Evolutionary conservation across 805 yeast genomes (phyloP).

Genomic region (Candida patagonica): DNA sequence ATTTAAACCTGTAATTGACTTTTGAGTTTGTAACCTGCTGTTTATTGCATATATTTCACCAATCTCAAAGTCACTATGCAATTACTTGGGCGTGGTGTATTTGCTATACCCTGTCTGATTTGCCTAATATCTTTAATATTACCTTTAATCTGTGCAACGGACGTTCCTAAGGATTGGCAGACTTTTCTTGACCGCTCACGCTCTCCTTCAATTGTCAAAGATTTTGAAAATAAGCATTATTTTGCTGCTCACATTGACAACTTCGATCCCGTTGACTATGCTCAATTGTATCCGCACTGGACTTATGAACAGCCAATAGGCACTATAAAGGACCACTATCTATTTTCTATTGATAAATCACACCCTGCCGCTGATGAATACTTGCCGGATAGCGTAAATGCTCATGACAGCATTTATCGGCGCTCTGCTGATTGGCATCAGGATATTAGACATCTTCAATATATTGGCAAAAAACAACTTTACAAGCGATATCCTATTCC

Average conservation of each 20-base stretch:
- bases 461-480: constrained; percentile 7
- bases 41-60: too few relatives aligned
- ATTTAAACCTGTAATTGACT: too few relatives aligned
- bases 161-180: constrained; percentile 9
- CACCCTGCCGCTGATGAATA: not conserved
- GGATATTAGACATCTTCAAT: not conserved
- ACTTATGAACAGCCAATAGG: constrained; percentile 56
- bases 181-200: constrained; percentile 2
- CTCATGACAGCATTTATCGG: not conserved
- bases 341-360: constrained; percentile 46
- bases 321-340: constrained; percentile 52
- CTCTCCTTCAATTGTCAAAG: constrained; percentile 24
- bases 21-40: too few relatives aligned
- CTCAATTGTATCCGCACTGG: constrained; percentile 27
- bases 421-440: not conserved
- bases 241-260: constrained; percentile 48
- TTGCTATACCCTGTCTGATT: too few relatives aligned
- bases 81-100: too few relatives aligned
- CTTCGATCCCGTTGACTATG: constrained; percentile 15
- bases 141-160: too few relatives aligned
- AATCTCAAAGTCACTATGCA: too few relatives aligned
- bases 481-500: constrained; percentile 11
- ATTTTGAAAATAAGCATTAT: constrained; percentile 45
- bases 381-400: not conserved
- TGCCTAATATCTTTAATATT: too few relatives aligned